Evolutionary conservation across 352 stramenopile genomes (phyloP), one percentile per base, ranked within the genome.

Genomic region (Phytophthora brassicae): DNA sequence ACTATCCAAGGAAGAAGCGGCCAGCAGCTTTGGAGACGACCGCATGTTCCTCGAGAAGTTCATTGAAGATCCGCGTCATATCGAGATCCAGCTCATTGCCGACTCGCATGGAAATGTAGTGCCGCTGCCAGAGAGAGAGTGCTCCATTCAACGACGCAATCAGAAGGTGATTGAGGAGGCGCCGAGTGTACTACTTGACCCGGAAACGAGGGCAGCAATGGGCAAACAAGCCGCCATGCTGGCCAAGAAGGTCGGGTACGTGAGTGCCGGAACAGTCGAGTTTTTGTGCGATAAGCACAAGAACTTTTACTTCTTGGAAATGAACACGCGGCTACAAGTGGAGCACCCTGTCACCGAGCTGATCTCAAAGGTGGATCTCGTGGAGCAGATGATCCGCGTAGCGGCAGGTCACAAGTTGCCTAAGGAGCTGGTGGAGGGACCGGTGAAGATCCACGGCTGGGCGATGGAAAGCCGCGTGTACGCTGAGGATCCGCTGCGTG

Each of bases 301-400:
- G 68, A 97, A 98, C 70, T 99, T 99, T 68, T 99, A 98, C 68
- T 99, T 99, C 63, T 73, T 99, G 14, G 97, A 99, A 79, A 99
- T 99, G 96, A 99, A 98, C 76, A 99, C 97, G 23, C 82, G 92
- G 24, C 70, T 97, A 19, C 87, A 93, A 62, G 84, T 98, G 7
- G 97, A 99, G 56, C 97, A 99, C 79, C 96, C 96, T 1, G 88
- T 99, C 11, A 99, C 96, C 1, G 97, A 99, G 77, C 77, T 94
- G 41, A 95, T 99, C 22, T 91, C 88, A 29, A 77, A 87, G 5
- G 77, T 97, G 33, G 96, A 99, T 70, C 75, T 99, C 8, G 96
- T 99, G 23, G 89, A 98, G 67, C 91, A 97, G 36, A 98, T 99
- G 96, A 83, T 98, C 19, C 89, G 89, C 42, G 89, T 99, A 13